Base-by-base conservation (phyloP, 176 grass and related monocot genomes). In the Triticum urartu region DNA sequence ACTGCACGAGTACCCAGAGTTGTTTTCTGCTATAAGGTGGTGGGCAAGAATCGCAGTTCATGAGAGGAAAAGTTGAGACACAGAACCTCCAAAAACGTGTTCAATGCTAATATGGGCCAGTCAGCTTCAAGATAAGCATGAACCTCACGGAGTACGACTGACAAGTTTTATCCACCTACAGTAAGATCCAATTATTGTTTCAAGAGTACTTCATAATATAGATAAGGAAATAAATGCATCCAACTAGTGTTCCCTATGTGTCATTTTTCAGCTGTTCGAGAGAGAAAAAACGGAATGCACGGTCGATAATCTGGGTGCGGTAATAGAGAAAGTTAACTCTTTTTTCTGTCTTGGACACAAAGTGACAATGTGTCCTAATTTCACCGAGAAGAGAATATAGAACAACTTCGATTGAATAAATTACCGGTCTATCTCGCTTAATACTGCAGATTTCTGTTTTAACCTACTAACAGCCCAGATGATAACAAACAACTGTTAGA, bases 41-140 rank as follows among this genome's bases (percentile, higher is more conserved):
- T 20, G 43, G 20, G 22, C 21, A 73, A 33, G 70, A 66, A 67
- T 77, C 84, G 4, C 13, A 26, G 48, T 48, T 72, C n/a, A 54
- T 71, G 38, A 80, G 26, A 72, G 15, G 54, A 62, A 64, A 30
- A 64, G 26, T 35, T 38, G 39, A 62, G 54, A 36, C 47, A 47
- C 25, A 52, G 45, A 36, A 24, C n/a, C 78, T 81, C 39, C 15
- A 39, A 47, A 47, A 38, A 79, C 14, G 73, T 54, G 73, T 56
- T 77, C 45, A 80, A 54, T 38, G 21, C 18, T 62, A 42, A 80
- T 40, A 38, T 63, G 34, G 36, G 21, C 34, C 54, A 79, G 11
- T 33, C 60, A 86, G 67, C 67, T 50, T 43, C 77, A 80, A 79
- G 77, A 64, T 66, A 75, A 81, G 15, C 40, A 79, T 79, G 36